Percentiles rank a stretch among this genome's conserved stretches.
phyloP scores from a whole-genome alignment of 805 yeast genomes.

The Monosporozyma siamensis region DNA sequence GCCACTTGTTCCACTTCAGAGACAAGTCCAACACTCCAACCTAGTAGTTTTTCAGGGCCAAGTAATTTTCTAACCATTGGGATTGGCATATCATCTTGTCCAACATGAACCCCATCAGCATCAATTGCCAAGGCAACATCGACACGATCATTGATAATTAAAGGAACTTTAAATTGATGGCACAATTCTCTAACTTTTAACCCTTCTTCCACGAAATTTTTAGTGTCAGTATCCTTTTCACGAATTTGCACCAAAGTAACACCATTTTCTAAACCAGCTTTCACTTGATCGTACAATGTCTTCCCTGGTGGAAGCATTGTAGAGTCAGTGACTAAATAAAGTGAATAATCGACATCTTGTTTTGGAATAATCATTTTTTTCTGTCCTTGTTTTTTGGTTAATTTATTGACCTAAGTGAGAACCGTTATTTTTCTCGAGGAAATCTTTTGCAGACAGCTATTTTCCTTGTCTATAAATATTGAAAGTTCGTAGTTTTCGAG shows the following conservation, averaged over 20 bases:
- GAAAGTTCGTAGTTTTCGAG: not conserved
- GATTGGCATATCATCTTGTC: constrained; percentile 75
- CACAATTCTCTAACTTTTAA: constrained; percentile 52
- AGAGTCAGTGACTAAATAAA: constrained; percentile 76
- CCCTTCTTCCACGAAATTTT: constrained; percentile 58
- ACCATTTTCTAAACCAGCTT: constrained; percentile 56
- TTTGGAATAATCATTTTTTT: constrained; percentile 15
- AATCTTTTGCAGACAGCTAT: no score
- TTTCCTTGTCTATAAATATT: no score
- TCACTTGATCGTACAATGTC: constrained; percentile 52
- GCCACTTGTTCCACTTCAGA: constrained; percentile 38
- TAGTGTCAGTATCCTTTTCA: constrained; percentile 65
- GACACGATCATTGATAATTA: constrained; percentile 76
- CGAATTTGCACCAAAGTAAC: constrained; percentile 76
- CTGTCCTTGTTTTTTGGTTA: not conserved
- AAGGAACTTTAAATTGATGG: constrained; percentile 49
- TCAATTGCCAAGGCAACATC: constrained; percentile 85
- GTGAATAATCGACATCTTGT: constrained; percentile 35
- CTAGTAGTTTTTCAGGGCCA: constrained; percentile 69
- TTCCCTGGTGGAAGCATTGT: constrained; percentile 56
- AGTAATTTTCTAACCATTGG: constrained; percentile 47
- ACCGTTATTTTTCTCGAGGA: no score
- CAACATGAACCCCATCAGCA: constrained; percentile 89
- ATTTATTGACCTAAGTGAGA: no score
- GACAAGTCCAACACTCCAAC: constrained; percentile 59